These are phyloP conservation scores for Lolium perenne DNA, from an alignment of 176 grass and related monocot genomes.

Conservation along the genomic window DNA sequence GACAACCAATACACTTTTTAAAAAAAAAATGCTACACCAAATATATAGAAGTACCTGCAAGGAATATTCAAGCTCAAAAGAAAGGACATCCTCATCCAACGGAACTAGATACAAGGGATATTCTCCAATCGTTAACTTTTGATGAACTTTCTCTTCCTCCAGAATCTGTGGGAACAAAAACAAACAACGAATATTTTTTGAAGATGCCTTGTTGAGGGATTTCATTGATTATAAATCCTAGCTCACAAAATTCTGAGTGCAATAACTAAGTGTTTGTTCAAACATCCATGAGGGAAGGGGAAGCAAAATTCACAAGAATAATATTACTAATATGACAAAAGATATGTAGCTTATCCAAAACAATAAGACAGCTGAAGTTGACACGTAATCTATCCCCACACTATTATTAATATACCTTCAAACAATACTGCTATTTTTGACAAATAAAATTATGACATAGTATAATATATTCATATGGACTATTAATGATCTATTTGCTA, in stretches of 20 bases:
- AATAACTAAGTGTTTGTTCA: not conserved
- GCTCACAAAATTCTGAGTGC: not conserved
- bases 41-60: constrained; percentile 54
- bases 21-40: not conserved
- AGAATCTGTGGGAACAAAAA: constrained; percentile 54
- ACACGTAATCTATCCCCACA: not conserved
- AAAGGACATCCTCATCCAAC: constrained; percentile 90
- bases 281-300: not conserved
- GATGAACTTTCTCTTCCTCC: constrained; percentile 88
- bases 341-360: not conserved
- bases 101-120: constrained; percentile 82
- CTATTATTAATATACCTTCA: not conserved
- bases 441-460: not conserved
- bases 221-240: not conserved
- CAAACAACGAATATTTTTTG: too few relatives aligned
- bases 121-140: constrained; percentile 72
- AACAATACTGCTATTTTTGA: not conserved
- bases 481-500: not conserved
- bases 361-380: not conserved
- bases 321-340: not conserved
- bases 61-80: constrained; percentile 82
- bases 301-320: constrained; percentile 2
- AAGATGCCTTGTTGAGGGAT: not conserved
- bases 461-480: not conserved
- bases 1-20: constrained; percentile 25